phyloP scores from a whole-genome alignment of 148 eudicot species.

The Diospyros lotus region DNA sequence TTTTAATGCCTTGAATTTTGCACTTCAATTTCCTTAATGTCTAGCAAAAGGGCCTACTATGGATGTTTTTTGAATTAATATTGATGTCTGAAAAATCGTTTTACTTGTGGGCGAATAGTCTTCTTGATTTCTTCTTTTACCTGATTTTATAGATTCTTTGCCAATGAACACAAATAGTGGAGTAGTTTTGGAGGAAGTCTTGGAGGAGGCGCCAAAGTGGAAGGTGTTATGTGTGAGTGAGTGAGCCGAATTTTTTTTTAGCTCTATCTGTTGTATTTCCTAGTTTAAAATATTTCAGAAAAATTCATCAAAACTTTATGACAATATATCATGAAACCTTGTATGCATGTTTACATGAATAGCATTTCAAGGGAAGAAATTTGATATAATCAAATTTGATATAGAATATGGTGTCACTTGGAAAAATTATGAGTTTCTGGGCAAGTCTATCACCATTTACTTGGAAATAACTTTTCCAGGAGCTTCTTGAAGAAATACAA shows the following conservation, averaged over 20 bases:
- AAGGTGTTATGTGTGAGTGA: constrained; percentile 99
- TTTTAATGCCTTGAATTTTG: neutral
- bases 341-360: neutral
- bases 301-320: neutral
- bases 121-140: constrained; percentile 8
- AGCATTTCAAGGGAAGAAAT: neutral
- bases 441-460: constrained; percentile 1
- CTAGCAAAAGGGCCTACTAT: neutral
- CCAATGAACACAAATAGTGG: constrained; percentile 34
- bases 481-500: constrained; percentile 79
- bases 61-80: neutral
- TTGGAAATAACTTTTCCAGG: constrained; percentile 41
- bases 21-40: neutral
- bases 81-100: neutral
- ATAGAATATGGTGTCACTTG: neutral
- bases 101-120: neutral
- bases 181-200: constrained; percentile 64
- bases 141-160: constrained; percentile 24
- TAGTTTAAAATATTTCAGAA: neutral
- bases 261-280: neutral
- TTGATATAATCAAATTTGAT: neutral
- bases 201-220: constrained; percentile 98
- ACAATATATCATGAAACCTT: neutral
- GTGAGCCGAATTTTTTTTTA: constrained; percentile 44
- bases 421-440: neutral